Conservation (phyloP, 2,329 filamentous ascomycete genomes). For the Alternaria sp. region DNA sequence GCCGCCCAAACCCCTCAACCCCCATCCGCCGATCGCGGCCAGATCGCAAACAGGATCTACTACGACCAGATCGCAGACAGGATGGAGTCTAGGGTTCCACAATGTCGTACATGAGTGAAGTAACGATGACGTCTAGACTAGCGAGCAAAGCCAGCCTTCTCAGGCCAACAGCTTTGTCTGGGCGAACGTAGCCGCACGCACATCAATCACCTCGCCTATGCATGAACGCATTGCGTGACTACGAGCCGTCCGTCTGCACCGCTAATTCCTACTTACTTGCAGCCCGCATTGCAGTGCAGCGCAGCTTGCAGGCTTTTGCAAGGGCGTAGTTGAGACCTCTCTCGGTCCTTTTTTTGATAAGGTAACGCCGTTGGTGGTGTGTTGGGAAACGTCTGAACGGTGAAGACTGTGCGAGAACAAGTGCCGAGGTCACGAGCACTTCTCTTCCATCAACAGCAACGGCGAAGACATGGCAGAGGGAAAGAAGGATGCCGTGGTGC, state of each 20-base stretch:
- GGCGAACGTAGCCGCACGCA: conserved; percentile 9
- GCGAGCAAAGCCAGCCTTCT: conserved; percentile 11
- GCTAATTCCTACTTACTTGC: conserved; percentile 15
- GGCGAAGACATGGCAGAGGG: conserved; percentile 17
- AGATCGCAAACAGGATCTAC: conserved; percentile 3
- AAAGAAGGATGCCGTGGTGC: conserved; percentile 13
- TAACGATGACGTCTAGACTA: conserved; percentile 45
- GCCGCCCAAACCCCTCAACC: conserved; percentile 1
- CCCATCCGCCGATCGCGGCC: conserved; percentile 8
- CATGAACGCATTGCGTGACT: conserved; percentile 13
- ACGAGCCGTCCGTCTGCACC: conserved; percentile 17
- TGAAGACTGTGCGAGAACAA: conserved; percentile 11
- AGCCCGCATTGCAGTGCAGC: conserved; percentile 6
- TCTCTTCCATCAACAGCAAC: conserved; percentile 3
- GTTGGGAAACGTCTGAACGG: conserved; percentile 9
- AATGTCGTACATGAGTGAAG: conserved; percentile 22
- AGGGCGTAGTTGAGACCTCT: neutral
- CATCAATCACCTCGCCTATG: conserved; percentile 23
- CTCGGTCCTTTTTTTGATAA: conserved; percentile 2
- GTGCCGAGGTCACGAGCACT: conserved; percentile 24
- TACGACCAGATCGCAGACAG: neutral
- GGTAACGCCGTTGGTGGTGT: conserved; percentile 11
- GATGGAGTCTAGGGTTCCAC: conserved; percentile 5
- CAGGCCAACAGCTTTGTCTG: neutral
- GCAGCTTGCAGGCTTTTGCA: neutral